Conservation (phyloP, 2,329 filamentous ascomycete species). For the Aspergillus flavus region DNA sequence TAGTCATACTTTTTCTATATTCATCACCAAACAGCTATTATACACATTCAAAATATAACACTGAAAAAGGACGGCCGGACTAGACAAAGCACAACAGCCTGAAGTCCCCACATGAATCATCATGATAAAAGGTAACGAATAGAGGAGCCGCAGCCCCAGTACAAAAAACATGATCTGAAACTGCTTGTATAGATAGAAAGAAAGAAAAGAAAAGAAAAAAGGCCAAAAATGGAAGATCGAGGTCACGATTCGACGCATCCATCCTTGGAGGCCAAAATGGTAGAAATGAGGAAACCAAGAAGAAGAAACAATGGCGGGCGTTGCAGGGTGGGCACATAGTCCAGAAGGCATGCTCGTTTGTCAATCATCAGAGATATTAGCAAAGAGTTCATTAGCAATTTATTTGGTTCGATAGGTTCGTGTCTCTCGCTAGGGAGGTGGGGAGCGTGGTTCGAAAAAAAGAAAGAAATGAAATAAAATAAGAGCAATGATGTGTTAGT, state of each 20-base stretch:
- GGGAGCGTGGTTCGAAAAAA: neutral
- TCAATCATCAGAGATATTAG: neutral
- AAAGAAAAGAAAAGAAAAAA: no score
- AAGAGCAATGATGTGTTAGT: neutral
- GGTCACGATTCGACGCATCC: neutral
- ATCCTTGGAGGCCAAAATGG: no score
- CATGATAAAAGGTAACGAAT: neutral
- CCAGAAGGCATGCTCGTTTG: neutral
- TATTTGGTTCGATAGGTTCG: neutral
- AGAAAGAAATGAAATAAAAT: neutral
- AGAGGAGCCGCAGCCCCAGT: neutral
- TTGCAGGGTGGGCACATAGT: neutral
- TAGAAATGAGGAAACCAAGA: neutral
- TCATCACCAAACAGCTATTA: neutral
- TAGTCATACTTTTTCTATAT: neutral
- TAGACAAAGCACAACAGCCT: neutral
- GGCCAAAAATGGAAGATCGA: neutral
- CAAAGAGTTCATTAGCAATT: neutral
- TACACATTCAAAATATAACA: constrained; percentile 5
- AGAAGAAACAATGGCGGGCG: no score
- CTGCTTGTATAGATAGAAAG: neutral
- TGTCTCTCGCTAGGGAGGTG: no score
- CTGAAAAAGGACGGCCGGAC: neutral
- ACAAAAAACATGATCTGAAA: neutral
- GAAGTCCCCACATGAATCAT: constrained; percentile 13